phyloP scores from a whole-genome alignment of 2,329 filamentous ascomycete species.

The Epichloe hybrida region DNA sequence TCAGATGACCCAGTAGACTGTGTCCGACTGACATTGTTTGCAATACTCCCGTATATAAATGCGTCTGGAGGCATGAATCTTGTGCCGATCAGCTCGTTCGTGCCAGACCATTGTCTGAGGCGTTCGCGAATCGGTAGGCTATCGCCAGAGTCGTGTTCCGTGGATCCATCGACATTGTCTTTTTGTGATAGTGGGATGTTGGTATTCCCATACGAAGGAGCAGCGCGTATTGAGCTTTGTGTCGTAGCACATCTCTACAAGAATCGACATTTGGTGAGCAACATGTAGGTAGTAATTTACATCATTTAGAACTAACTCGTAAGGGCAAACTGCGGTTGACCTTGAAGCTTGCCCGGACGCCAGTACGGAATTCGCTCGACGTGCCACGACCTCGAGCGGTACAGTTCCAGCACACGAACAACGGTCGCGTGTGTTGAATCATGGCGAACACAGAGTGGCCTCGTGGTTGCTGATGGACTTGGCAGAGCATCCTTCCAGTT shows the following conservation, averaged over 20 bases:
- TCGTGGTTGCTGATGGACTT: not conserved
- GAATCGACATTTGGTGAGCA: not conserved
- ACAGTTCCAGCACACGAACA: constrained; percentile 23
- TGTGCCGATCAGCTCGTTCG: constrained; percentile 18
- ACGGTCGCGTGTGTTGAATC: constrained; percentile 16
- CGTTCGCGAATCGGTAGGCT: constrained; percentile 23
- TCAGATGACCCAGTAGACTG: constrained; percentile 21
- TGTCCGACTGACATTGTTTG: constrained; percentile 20
- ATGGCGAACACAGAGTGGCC: constrained; percentile 9
- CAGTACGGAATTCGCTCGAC: not conserved
- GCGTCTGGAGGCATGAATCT: constrained; percentile 13
- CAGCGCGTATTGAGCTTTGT: not conserved
- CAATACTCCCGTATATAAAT: constrained; percentile 13
- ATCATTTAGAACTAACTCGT: constrained; percentile 1
- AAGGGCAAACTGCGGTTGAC: not conserved
- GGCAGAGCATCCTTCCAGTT: not conserved
- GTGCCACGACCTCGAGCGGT: constrained; percentile 6
- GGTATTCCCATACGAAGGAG: not conserved
- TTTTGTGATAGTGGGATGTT: not conserved
- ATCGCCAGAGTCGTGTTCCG: not conserved
- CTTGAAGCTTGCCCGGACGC: not conserved
- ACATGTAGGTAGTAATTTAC: not conserved
- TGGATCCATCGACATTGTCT: not conserved
- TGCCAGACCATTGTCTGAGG: constrained; percentile 27
- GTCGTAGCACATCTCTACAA: constrained; percentile 9